Evolutionary conservation across 2,329 filamentous ascomycete genomes (phyloP).

Genomic region (Colletotrichum camelliae): DNA sequence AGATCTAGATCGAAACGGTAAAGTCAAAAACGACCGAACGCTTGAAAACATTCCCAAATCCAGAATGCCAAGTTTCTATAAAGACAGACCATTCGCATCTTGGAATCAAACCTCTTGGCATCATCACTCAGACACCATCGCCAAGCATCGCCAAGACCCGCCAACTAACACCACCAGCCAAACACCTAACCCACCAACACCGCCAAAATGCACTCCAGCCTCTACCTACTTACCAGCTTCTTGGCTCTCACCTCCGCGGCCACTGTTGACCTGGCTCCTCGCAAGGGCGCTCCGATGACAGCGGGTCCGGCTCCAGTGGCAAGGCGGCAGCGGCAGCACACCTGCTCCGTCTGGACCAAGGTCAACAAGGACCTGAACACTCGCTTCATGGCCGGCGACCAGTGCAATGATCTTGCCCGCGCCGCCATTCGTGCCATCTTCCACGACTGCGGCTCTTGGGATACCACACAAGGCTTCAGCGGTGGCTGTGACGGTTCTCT

Average conservation of each 20-base stretch:
- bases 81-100: not conserved
- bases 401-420: conserved; percentile 45
- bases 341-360: conserved; percentile 39
- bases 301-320: not conserved
- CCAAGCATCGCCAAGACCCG: not conserved
- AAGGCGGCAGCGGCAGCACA: not conserved
- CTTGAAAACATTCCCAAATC: not conserved
- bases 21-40: not conserved
- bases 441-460: conserved; percentile 52
- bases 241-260: not conserved
- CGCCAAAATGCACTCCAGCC: not conserved
- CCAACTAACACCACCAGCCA: not conserved
- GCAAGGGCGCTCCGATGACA: not conserved
- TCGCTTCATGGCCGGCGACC: conserved; percentile 34
- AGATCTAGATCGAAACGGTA: not conserved
- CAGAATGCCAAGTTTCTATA: not conserved
- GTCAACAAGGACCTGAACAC: conserved; percentile 39
- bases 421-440: conserved; percentile 51
- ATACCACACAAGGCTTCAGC: conserved; percentile 33
- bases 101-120: not conserved
- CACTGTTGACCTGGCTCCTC: not conserved
- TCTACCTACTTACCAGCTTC: not conserved
- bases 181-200: not conserved
- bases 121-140: not conserved
- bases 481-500: conserved; percentile 54